Evolutionary conservation across 2,329 filamentous ascomycete species (phyloP).

Genomic region (Pseudopyricularia cyperi): DNA sequence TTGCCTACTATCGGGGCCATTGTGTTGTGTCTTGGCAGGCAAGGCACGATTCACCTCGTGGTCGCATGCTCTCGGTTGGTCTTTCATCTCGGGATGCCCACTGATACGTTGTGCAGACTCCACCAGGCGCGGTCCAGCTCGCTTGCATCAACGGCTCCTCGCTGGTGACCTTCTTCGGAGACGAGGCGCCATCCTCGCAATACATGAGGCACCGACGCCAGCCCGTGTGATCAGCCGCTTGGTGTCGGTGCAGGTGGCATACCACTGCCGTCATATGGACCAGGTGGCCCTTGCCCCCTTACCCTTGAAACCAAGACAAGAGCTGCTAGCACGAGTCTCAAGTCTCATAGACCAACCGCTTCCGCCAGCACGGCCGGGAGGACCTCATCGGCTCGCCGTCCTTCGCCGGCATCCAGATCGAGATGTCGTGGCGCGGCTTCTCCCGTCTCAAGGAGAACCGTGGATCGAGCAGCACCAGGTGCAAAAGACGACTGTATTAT

Average conservation of each 20-base stretch:
- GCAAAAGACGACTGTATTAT: constrained; percentile 20
- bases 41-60: constrained; percentile 7
- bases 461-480: constrained; percentile 35
- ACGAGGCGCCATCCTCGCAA: constrained; percentile 3
- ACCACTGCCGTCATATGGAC: constrained; percentile 17
- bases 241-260: constrained; percentile 14
- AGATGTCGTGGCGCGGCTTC: constrained; percentile 29
- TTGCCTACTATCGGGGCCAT: constrained; percentile 19
- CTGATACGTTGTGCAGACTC: constrained; percentile 6
- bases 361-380: constrained; percentile 13
- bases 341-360: constrained; percentile 16
- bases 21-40: constrained; percentile 13
- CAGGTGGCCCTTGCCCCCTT: constrained; percentile 18
- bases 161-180: constrained; percentile 22
- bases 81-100: constrained; percentile 21
- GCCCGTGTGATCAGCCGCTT: neutral
- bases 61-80: constrained; percentile 35
- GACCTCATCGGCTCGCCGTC: constrained; percentile 14
- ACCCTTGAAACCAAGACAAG: constrained; percentile 25
- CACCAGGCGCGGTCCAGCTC: constrained; percentile 13
- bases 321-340: constrained; percentile 24
- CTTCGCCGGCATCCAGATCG: constrained; percentile 12
- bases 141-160: constrained; percentile 20
- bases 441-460: constrained; percentile 22
- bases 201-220: constrained; percentile 6